Percentiles rank a stretch among this genome's conserved stretches.
Conservation (phyloP, 768 basidiomycete genomes). For the Mycena floridula region DNA sequence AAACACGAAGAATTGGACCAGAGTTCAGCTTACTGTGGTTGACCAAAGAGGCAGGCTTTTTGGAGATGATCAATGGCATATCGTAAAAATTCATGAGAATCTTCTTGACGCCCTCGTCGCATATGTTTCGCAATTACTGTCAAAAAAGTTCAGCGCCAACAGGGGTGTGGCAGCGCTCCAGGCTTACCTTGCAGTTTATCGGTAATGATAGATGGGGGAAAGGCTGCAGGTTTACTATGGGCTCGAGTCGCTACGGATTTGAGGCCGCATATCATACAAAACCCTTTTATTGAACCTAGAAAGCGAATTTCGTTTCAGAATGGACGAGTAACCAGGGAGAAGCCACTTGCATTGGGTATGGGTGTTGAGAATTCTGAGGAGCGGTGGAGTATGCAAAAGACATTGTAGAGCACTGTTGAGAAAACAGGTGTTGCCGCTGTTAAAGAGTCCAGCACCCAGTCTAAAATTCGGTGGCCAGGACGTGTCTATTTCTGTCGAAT, state of each 20-base stretch:
- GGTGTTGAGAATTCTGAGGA: slow-evolving; percentile 53
- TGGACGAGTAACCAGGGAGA: slow-evolving; percentile 7
- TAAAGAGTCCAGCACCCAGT: slow-evolving; percentile 64
- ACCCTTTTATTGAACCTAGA: slow-evolving; percentile 39
- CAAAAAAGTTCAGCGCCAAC: slow-evolving; percentile 23
- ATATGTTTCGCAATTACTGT: slow-evolving; percentile 88
- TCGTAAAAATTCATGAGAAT: slow-evolving; percentile 95
- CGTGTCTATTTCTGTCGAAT: slow-evolving; percentile 49
- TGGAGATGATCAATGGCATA: slow-evolving; percentile 91
- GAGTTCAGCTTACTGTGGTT: slow-evolving; percentile 53
- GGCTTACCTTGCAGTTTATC: slow-evolving; percentile 63
- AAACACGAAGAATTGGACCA: background rate
- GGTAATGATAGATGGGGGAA: slow-evolving; percentile 62
- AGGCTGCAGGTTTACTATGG: slow-evolving; percentile 39
- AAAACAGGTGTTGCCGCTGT: slow-evolving; percentile 93
- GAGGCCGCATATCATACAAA: slow-evolving; percentile 80
- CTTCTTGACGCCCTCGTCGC: slow-evolving; percentile 90
- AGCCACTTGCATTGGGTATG: slow-evolving; percentile 61
- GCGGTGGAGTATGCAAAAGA: slow-evolving; percentile 85
- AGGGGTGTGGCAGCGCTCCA: background rate
- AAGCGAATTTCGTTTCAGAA: slow-evolving; percentile 8
- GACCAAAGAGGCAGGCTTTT: slow-evolving; percentile 69
- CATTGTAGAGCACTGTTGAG: slow-evolving; percentile 93
- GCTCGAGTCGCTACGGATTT: slow-evolving; percentile 49
- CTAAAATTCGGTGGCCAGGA: slow-evolving; percentile 50